Evolutionary conservation across 1,284 basidiomycete species (phyloP), one percentile per base, ranked within the genome.

Genomic region (Ceratobasidium theobromae): DNA sequence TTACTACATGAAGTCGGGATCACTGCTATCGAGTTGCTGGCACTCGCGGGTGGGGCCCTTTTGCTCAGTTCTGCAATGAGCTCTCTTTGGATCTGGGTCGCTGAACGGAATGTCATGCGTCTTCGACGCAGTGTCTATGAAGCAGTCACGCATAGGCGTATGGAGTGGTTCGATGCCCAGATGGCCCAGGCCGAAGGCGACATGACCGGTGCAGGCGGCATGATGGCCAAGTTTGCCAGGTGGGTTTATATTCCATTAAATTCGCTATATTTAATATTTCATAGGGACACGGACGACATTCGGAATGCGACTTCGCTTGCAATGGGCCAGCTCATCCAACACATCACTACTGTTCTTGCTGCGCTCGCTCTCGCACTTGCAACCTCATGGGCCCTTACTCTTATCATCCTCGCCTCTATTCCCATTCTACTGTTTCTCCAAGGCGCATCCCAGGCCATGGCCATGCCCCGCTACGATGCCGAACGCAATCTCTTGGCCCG

Each of bases 191-290:
- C 69, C 1, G 72, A 75, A 43, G 71, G 73, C 18, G 81, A 82
- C 46, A 81, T 84, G 35, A 77, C 89, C 62, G 93, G 93, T 68
- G 92, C 94, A 53, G 95, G 91, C 67, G 95, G 95, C 18, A 80
- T 98, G 48, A 97, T 98, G 94, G 87, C 92, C 58, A 93, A 94
- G 74, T 98, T 98, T 75, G 85, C 90, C 27, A 86, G 87, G 95
- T 93, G 70, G 72, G 86, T 78, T 8, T 6, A 4, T 53, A 16
- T 2, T 21, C 32, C 38, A 18, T 30, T 14, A 45, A 21, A 2
- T 35, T 28, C 8, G 3, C 6, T 48, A 21, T 32, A 41, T 41
- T 43, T 14, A 40, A 25, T 27, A 2, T 16, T 16, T 12, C 45
- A 5, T 73, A 97, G 95, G 71, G 95, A 98, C 77, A 96, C 93